A percentile compares a stretch with the other conserved stretches of the same genome.
Conservation (phyloP, 495 filamentous ascomycete genomes). For the Daldinia decipiens region DNA sequence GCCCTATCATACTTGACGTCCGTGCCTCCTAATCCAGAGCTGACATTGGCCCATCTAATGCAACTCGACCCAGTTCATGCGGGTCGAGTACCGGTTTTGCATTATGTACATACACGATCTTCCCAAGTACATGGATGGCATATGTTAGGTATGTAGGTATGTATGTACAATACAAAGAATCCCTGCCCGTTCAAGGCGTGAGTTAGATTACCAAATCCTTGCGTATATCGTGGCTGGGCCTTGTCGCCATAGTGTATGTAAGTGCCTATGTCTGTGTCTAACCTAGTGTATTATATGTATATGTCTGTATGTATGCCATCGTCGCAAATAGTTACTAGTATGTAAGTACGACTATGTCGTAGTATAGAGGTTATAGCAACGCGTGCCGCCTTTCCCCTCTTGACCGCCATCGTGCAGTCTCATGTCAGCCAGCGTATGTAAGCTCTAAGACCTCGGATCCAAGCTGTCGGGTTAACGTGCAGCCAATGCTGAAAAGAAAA, state of each 20-base stretch:
- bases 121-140: neutral
- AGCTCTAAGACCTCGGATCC: slow-evolving; percentile 42
- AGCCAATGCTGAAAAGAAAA: slow-evolving; percentile 25
- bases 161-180: slow-evolving; percentile 10
- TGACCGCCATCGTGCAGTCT: slow-evolving; percentile 31
- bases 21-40: slow-evolving; percentile 23
- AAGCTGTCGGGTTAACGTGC: slow-evolving; percentile 34
- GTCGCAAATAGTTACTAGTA: slow-evolving; percentile 15
- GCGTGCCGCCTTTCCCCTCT: neutral
- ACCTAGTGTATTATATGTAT: too few relatives aligned
- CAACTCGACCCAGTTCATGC: slow-evolving; percentile 27
- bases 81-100: slow-evolving; percentile 27
- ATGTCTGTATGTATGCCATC: slow-evolving; percentile 20
- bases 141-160: too few relatives aligned
- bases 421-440: slow-evolving; percentile 39
- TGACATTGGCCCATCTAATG: neutral
- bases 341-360: neutral
- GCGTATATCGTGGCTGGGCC: slow-evolving; percentile 7
- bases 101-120: too few relatives aligned
- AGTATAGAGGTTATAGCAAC: neutral
- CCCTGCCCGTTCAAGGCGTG: neutral
- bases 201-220: slow-evolving; percentile 14
- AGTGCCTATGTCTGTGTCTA: too few relatives aligned
- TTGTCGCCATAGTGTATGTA: slow-evolving; percentile 5
- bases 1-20: slow-evolving; percentile 13